Evolutionary conservation across 2,329 filamentous ascomycete species (phyloP).

Genomic region (Alternaria hordeiaustralica): DNA sequence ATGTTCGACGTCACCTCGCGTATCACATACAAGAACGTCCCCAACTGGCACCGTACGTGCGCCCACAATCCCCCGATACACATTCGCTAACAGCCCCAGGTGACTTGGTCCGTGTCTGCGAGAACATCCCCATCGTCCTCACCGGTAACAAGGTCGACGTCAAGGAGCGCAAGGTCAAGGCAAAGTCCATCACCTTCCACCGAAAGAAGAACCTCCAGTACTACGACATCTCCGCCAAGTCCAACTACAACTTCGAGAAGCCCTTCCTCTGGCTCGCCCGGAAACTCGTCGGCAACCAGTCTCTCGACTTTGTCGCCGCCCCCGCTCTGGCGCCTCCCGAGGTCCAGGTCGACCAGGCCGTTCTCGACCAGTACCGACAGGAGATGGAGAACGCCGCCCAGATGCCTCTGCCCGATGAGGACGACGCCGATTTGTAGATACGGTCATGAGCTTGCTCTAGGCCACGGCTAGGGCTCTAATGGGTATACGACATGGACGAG

Average conservation of each 20-base stretch:
- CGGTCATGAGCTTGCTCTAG: slow-evolving; percentile 30
- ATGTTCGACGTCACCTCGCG: slow-evolving; percentile 99
- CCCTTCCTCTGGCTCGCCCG: slow-evolving; percentile 99
- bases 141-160: slow-evolving; percentile 99
- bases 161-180: slow-evolving; percentile 99
- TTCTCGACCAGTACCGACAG: slow-evolving; percentile 81
- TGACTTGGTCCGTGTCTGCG: slow-evolving; percentile 98
- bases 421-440: slow-evolving; percentile 72
- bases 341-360: slow-evolving; percentile 82
- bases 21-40: slow-evolving; percentile 99
- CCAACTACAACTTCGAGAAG: slow-evolving; percentile 99
- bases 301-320: slow-evolving; percentile 92
- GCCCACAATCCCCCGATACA: background rate
- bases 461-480: slow-evolving; percentile 28
- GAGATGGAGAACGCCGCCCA: slow-evolving; percentile 84
- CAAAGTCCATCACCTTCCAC: slow-evolving; percentile 99
- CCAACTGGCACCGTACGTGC: slow-evolving; percentile 98
- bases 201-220: slow-evolving; percentile 99
- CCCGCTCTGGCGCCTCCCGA: slow-evolving; percentile 94
- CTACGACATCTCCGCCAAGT: slow-evolving; percentile 99
- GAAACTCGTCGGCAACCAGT: slow-evolving; percentile 95
- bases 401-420: slow-evolving; percentile 92
- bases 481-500: slow-evolving; percentile 38
- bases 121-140: slow-evolving; percentile 98
- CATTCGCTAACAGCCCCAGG: slow-evolving; percentile 59